Evolutionary conservation across 2,329 filamentous ascomycete species (phyloP), one percentile per base, ranked within the genome.

Genomic region (Stemphylium vesicarium): DNA sequence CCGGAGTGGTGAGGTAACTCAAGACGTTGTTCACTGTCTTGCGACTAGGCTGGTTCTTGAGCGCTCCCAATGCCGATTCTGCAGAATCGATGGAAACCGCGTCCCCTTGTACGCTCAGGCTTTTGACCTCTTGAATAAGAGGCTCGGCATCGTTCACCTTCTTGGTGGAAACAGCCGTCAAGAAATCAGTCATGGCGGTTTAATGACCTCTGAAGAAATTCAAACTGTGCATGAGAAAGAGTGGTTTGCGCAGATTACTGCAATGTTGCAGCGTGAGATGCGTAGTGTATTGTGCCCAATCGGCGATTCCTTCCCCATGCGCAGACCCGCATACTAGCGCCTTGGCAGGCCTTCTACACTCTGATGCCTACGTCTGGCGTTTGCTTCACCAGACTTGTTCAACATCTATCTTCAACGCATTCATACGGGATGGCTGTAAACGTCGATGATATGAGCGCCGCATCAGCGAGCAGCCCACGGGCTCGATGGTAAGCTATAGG

Each of bases 21-120:
- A 92, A 73, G 4, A 81, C 77, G 0, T 77, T 75, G 6, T 81
- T 73, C 1, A 92, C 76, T 2, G 79, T 77, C 9, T 85, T 81
- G 60, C 86, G 82, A 64, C 84, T 82, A 3, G 89, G 89, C 62
- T 91, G 83, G 36, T 75, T 80, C 58, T 82, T 86, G 11, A 92
- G 75, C 2, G 79, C 77, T 36, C 86, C 80, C n/a, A 91, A 74
- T 9, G 81, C 84, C 56, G 86, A 84, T 35, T 76, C 68, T 20
- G 78, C 66, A 10, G 75, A 71, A 18, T 66, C 55, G 26, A 76
- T 56, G 11, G 36, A 20, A 38, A 59, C 37, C 12, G 10, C 31
- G 35, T 48, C 40, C 43, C 64, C 55, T 45, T 55, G 59, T 26
- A 57, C 53, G 26, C 49, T 54, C 39, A 56, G 37, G 33, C 35